phyloP scores from a whole-genome alignment of 225 moss, liverwort and hornwort species.

The Lunularia cruciata region DNA sequence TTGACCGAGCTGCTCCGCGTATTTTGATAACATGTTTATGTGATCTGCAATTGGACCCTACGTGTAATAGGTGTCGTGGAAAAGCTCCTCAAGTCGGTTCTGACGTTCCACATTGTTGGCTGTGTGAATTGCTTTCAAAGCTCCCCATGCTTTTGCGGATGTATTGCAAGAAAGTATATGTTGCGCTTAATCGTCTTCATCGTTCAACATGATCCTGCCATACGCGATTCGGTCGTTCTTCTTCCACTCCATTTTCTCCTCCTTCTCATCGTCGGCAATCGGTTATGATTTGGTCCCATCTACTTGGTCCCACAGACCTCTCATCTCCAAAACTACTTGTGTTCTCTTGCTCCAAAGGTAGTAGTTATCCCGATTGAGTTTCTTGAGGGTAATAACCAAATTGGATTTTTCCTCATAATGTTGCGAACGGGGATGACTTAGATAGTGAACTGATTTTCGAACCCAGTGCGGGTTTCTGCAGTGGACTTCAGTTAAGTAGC shows the following conservation, averaged over 20 bases:
- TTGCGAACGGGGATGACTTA: too few relatives aligned
- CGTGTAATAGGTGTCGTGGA: neutral
- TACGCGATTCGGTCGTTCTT: neutral
- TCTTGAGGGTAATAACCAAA: too few relatives aligned
- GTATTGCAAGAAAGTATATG: slow-evolving; percentile 3
- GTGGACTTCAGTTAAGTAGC: too few relatives aligned
- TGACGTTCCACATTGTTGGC: neutral
- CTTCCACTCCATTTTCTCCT: neutral
- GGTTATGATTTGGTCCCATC: neutral
- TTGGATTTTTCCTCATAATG: too few relatives aligned
- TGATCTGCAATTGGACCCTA: neutral
- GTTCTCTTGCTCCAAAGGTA: slow-evolving; percentile 2
- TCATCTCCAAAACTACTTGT: neutral
- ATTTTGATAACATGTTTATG: neutral
- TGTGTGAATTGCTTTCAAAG: neutral
- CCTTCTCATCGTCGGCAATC: neutral
- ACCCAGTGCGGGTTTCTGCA: too few relatives aligned
- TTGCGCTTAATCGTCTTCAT: slow-evolving; percentile 3
- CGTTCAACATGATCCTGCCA: neutral
- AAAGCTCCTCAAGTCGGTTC: neutral
- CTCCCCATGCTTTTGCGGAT: neutral
- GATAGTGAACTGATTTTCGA: too few relatives aligned
- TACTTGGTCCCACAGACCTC: neutral
- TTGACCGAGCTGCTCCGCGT: neutral
- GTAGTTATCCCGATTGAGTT: neutral